phyloP scores from a whole-genome alignment of 73 alveolate species.

The Effrenium voratum region DNA sequence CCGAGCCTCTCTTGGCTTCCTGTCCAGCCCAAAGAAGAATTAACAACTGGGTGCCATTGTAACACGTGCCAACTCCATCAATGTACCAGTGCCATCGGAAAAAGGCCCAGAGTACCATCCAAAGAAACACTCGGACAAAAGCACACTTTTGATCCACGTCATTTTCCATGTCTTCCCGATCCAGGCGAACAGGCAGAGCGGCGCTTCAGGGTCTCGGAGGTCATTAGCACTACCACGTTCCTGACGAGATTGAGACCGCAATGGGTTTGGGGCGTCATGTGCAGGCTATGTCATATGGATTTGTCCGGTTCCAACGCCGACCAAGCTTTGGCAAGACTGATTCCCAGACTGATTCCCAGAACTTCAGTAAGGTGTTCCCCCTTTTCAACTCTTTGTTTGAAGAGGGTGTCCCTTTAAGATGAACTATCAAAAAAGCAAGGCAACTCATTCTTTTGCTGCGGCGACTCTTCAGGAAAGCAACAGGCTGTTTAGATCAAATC shows the following conservation, averaged over 20 bases:
- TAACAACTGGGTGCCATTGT: not conserved
- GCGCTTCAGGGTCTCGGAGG: slow-evolving; percentile 37
- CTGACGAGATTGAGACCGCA: not conserved
- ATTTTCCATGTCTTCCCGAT: too few species aligned
- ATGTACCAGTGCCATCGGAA: not conserved
- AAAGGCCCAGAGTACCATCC: too few species aligned
- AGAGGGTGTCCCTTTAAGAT: not conserved
- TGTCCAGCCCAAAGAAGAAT: too few species aligned
- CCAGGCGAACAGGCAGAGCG: not conserved
- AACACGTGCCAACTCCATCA: not conserved
- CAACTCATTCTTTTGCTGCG: too few species aligned
- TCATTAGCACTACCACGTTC: slow-evolving; percentile 73
- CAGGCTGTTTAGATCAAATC: too few species aligned
- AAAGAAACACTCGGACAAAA: too few species aligned
- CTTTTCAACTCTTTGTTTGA: not conserved
- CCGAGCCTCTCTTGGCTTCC: too few species aligned
- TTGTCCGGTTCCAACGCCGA: not conserved
- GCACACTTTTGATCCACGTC: too few species aligned
- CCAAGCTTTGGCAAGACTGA: not conserved
- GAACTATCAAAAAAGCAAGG: too few species aligned
- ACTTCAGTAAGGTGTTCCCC: not conserved
- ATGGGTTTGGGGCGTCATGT: not conserved
- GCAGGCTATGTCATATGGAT: not conserved
- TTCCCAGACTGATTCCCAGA: not conserved
- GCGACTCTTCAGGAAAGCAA: too few species aligned